Percentiles rank a stretch among this genome's conserved stretches.
Conservation (phyloP, 1,284 basidiomycete genomes). For the Trametes polyzona region DNA sequence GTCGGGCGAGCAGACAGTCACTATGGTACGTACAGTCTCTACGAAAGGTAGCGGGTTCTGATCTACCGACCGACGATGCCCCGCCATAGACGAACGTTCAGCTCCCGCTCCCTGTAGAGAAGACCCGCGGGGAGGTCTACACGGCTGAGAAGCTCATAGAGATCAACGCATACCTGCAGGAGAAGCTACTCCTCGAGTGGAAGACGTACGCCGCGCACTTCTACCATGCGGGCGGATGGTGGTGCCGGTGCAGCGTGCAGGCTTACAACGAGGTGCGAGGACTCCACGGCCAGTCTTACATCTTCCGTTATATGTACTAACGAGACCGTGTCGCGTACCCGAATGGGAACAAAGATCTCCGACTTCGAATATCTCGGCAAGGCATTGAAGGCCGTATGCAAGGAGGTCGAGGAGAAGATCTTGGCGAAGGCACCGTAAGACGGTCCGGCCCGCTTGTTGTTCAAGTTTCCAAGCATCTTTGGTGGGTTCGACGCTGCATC, state of each 20-base stretch:
- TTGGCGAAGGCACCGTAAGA: no score
- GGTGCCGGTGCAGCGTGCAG: slow-evolving; percentile 72
- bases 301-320: not conserved
- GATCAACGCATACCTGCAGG: slow-evolving; percentile 39
- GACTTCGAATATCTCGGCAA: slow-evolving; percentile 46
- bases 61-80: not conserved
- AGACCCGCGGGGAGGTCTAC: slow-evolving; percentile 21
- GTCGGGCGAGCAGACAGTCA: slow-evolving; percentile 61
- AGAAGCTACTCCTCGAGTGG: slow-evolving; percentile 45
- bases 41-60: no score
- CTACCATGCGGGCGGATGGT: slow-evolving; percentile 69
- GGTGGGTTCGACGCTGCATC: no score
- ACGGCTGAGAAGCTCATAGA: slow-evolving; percentile 26
- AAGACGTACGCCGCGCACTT: slow-evolving; percentile 50
- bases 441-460: no score
- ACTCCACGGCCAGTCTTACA: not conserved
- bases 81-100: slow-evolving; percentile 41
- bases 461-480: no score
- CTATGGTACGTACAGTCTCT: slow-evolving; percentile 61
- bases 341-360: no score
- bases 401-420: slow-evolving; percentile 25
- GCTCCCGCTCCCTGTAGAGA: slow-evolving; percentile 33
- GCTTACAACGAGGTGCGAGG: slow-evolving; percentile 65
- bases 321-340: not conserved
- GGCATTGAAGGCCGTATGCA: slow-evolving; percentile 26